These are phyloP conservation scores for Solanum chacoense DNA, from an alignment of 305 asterid species.

Conservation along the genomic window DNA sequence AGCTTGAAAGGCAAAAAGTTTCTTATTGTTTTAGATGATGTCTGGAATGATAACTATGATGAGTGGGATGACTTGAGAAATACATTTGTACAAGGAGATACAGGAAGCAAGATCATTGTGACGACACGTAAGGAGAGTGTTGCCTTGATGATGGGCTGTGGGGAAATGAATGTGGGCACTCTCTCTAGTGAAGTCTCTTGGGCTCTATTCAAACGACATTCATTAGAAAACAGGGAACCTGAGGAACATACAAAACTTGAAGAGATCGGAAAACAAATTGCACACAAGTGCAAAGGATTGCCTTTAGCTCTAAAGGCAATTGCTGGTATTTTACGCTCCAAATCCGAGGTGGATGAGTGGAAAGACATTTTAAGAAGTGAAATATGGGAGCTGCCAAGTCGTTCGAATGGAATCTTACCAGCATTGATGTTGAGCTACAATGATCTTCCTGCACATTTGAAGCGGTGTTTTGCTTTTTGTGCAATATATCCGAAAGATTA, in stretches of 20 bases:
- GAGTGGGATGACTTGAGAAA: no score
- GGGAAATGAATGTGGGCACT: background rate
- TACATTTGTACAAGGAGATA: no score
- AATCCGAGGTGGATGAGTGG: background rate
- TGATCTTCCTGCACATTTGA: background rate
- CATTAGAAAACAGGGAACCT: background rate
- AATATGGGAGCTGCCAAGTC: background rate
- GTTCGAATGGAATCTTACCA: background rate
- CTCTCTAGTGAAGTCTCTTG: slow-evolving; percentile 14
- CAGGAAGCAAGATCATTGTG: no score
- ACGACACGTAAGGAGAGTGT: no score
- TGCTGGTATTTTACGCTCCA: background rate
- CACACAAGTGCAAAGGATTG: background rate
- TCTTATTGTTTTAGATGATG: slow-evolving; percentile 26
- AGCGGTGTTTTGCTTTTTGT: no score
- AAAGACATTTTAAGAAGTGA: background rate
- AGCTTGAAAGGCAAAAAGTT: background rate
- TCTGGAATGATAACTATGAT: background rate
- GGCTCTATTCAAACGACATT: background rate
- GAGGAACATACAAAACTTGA: background rate
- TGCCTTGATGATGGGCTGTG: no score
- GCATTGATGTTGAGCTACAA: background rate
- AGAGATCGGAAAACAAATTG: background rate
- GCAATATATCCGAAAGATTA: no score
- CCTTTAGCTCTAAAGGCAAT: slow-evolving; percentile 1